These are phyloP conservation scores for Jasminum sambac DNA, from an alignment of 257 asterid genomes.

Conservation along the genomic window DNA sequence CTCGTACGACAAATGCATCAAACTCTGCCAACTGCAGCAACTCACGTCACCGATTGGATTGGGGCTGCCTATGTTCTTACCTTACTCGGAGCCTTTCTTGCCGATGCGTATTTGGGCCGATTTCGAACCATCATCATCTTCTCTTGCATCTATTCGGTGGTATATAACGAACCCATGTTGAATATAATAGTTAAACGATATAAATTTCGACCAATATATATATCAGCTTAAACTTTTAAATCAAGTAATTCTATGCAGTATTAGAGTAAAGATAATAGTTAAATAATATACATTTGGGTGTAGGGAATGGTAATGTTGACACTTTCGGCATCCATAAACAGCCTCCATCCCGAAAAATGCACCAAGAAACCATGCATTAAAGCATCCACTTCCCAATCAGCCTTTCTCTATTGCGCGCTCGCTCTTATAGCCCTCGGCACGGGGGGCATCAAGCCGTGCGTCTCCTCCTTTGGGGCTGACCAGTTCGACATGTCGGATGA, in stretches of 20 bases:
- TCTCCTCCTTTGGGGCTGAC: constrained; percentile 78
- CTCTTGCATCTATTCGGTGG: constrained; percentile 60
- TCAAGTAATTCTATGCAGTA: no score
- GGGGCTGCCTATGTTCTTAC: constrained; percentile 86
- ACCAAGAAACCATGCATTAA: constrained; percentile 50
- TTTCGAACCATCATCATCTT: constrained; percentile 69
- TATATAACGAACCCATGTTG: constrained; percentile 28
- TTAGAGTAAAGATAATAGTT: no score
- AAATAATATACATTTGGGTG: no score
- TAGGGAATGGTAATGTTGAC: constrained; percentile 79
- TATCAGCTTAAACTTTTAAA: no score
- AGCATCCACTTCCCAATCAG: constrained; percentile 46
- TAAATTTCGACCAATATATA: no score
- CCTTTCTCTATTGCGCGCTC: constrained; percentile 54
- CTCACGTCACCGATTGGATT: constrained; percentile 82
- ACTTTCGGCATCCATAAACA: constrained; percentile 64
- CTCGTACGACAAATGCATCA: constrained; percentile 68
- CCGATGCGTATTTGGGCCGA: constrained; percentile 81
- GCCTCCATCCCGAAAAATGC: constrained; percentile 61
- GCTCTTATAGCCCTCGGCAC: constrained; percentile 80
- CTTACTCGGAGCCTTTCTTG: constrained; percentile 71
- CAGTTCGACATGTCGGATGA: constrained; percentile 61
- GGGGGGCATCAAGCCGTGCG: constrained; percentile 86
- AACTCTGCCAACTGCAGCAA: constrained; percentile 62
- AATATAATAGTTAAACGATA: no score